Evolutionary conservation across 2,329 filamentous ascomycete species (phyloP).

Genomic region (Boeremia exigua): DNA sequence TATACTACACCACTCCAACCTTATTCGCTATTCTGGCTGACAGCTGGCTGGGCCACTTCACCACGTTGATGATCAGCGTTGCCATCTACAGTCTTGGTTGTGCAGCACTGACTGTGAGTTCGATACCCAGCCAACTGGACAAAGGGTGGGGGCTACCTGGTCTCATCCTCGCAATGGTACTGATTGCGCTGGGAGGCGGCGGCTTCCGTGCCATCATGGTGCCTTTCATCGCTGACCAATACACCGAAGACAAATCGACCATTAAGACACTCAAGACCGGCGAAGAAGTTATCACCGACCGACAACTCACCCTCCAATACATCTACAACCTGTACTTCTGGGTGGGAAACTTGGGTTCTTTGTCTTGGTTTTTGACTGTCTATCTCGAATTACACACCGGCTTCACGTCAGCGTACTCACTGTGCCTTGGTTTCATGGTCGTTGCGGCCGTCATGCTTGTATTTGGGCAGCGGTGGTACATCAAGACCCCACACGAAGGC

Average conservation of each 20-base stretch:
- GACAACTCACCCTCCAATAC: slow-evolving; percentile 45
- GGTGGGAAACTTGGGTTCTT: slow-evolving; percentile 68
- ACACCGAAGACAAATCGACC: slow-evolving; percentile 27
- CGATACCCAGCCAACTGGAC: slow-evolving; percentile 22
- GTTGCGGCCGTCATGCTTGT: slow-evolving; percentile 64
- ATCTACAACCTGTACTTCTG: slow-evolving; percentile 52
- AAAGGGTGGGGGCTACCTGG: slow-evolving; percentile 36
- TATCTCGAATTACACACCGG: slow-evolving; percentile 71
- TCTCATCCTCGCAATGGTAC: slow-evolving; percentile 37
- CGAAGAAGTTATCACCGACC: slow-evolving; percentile 44
- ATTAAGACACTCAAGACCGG: slow-evolving; percentile 33
- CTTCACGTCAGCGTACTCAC: slow-evolving; percentile 70
- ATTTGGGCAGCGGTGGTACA: slow-evolving; percentile 30
- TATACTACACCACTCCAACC: slow-evolving; percentile 51
- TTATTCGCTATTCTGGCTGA: slow-evolving; percentile 48
- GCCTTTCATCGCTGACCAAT: slow-evolving; percentile 49
- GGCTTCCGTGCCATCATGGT: slow-evolving; percentile 44
- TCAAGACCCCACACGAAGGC: slow-evolving; percentile 27
- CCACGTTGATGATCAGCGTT: slow-evolving; percentile 43
- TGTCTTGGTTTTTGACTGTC: slow-evolving; percentile 68
- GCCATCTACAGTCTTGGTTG: slow-evolving; percentile 37
- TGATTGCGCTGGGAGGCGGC: slow-evolving; percentile 51
- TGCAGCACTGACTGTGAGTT: slow-evolving; percentile 29
- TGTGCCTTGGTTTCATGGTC: slow-evolving; percentile 69
- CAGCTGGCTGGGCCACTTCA: slow-evolving; percentile 49